Evolutionary conservation across 495 filamentous ascomycete species (phyloP).

Genomic region (Xylaria venustula): DNA sequence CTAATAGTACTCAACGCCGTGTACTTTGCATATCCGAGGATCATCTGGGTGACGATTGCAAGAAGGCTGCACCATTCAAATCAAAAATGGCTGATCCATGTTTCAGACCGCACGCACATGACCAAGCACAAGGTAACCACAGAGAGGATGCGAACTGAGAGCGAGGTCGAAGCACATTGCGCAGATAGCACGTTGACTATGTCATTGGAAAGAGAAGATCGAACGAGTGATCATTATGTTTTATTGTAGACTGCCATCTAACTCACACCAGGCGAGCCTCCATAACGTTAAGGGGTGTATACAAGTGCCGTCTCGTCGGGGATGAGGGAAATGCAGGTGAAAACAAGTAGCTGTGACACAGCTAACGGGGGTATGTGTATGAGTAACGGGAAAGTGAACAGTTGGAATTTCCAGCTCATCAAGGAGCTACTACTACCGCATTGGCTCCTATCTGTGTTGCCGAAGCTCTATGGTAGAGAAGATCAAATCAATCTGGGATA

Average conservation of each 20-base stretch:
- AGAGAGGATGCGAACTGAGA: not conserved
- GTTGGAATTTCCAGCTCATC: conserved; percentile 16
- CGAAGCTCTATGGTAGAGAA: conserved; percentile 13
- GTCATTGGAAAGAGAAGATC: not conserved
- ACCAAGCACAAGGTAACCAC: too few species aligned
- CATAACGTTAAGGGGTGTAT: conserved; percentile 21
- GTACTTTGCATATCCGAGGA: too few species aligned
- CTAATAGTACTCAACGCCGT: too few species aligned
- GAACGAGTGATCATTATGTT: conserved; percentile 16
- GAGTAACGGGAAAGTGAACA: conserved; percentile 19
- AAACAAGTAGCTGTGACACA: conserved; percentile 14
- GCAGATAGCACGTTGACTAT: not conserved
- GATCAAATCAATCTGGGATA: conserved; percentile 4
- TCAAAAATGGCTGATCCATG: too few species aligned
- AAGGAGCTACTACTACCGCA: conserved; percentile 9
- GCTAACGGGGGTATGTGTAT: conserved; percentile 28
- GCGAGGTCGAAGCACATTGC: too few species aligned
- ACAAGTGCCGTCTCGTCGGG: conserved; percentile 27
- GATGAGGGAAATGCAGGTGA: conserved; percentile 19
- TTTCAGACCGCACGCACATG: too few species aligned
- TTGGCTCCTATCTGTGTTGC: conserved; percentile 4
- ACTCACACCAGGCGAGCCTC: conserved; percentile 12
- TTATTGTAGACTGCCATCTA: conserved; percentile 25
- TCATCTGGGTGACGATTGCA: too few species aligned
- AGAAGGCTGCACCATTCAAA: too few species aligned